Evolutionary conservation across 2,329 filamentous ascomycete genomes (phyloP), one percentile per base, ranked within the genome.

Genomic region (Alternaria sp.): DNA sequence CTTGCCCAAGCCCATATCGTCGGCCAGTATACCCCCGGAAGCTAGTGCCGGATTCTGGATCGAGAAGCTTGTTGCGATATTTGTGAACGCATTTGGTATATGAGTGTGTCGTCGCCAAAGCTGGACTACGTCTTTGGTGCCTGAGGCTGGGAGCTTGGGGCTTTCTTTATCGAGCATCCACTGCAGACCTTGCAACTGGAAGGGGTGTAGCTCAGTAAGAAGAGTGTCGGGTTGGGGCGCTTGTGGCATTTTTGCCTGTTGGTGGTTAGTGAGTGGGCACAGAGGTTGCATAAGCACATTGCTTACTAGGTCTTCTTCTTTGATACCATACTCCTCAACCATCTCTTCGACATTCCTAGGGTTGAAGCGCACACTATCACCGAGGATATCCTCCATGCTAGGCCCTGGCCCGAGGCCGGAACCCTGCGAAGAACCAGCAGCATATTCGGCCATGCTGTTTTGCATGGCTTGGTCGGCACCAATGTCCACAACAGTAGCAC

Each of bases 1-100:
- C 81, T 96, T 96, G 24, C 93, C 93, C 5, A 97, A 80, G 4
- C 93, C 93, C 94, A 97, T 97, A 70, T 97, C 93, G 75, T 97
- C 93, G 2, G 93, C 92, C 8, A 97, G 84, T 51, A 97, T 93
- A 32, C 93, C 93, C 18, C 93, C 93, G 51, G 88, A 91, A 7
- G 91, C 87, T 22, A 96, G 83, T 1, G 81, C 77, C 0, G 92
- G 92, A 1, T 84, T 78, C 8, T 85, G 88, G 9, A 78, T 65
- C 1, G 87, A 85, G 73, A 89, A 94, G 53, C 89, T 89, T 0
- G 88, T 94, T 60, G 89, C 91, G 65, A 92, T 84, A 76, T 91
- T 93, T 58, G 84, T 85, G 68, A 88, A 92, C 26, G 75, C 74
- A 54, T 76, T 79, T 3, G 72, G 81, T 61, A 75, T 67, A 1